These are phyloP conservation scores for Didymella pinodella DNA, from an alignment of 2,329 filamentous ascomycete genomes.

Conservation along the genomic window DNA sequence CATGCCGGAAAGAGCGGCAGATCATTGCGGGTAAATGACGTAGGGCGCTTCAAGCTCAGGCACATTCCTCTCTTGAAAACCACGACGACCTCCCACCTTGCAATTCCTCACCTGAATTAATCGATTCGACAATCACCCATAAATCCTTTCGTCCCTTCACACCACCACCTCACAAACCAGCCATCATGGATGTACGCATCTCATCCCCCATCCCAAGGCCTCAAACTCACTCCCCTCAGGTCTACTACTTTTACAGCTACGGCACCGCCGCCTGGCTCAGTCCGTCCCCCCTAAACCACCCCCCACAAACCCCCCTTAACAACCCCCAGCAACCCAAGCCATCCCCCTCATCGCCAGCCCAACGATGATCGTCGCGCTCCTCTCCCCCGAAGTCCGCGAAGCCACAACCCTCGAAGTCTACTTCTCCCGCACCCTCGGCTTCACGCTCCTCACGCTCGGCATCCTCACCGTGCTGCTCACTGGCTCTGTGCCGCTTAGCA, in stretches of 20 bases:
- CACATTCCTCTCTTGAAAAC: conserved; percentile 20
- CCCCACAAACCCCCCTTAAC: too few relatives aligned
- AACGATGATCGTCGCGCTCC: conserved; percentile 66
- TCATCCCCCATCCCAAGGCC: too few relatives aligned
- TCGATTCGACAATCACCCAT: not conserved
- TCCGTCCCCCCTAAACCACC: conserved; percentile 18
- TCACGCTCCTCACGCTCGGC: conserved; percentile 71
- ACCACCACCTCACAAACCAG: not conserved
- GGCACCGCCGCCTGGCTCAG: conserved; percentile 55
- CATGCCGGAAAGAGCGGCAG: conserved; percentile 8
- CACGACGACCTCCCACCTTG: conserved; percentile 1
- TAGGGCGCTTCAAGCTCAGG: conserved; percentile 9
- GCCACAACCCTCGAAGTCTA: conserved; percentile 71
- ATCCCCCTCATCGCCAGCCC: conserved; percentile 67
- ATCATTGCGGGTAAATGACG: conserved; percentile 15
- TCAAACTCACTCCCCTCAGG: conserved; percentile 31
- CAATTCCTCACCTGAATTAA: not conserved
- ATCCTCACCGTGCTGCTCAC: conserved; percentile 72
- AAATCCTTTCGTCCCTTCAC: not conserved
- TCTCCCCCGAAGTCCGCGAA: conserved; percentile 65
- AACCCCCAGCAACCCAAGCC: conserved; percentile 49
- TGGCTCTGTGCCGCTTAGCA: conserved; percentile 71
- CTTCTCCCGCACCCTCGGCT: conserved; percentile 74
- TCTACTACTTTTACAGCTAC: conserved; percentile 55
- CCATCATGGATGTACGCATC: conserved; percentile 20